phyloP scores from a whole-genome alignment of 306 rosid species.

The Vigna mungo region DNA sequence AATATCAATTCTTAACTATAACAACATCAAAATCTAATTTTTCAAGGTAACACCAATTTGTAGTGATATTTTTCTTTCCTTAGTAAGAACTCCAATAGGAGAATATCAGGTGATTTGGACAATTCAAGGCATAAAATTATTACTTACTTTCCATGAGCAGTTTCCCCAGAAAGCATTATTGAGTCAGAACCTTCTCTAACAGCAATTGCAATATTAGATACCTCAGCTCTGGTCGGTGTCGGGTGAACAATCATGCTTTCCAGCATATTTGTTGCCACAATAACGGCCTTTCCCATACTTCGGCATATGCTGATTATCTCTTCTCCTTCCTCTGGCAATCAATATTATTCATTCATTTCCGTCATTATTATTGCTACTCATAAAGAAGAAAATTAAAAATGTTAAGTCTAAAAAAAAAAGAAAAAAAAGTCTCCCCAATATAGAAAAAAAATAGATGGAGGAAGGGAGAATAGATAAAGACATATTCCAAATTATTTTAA shows the following conservation, averaged over 20 bases:
- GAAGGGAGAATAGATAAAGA: constrained; percentile 42
- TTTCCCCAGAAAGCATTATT: constrained; percentile 98
- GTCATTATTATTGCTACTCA: neutral
- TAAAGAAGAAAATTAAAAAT: neutral
- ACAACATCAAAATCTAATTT: neutral
- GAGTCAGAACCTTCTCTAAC: constrained; percentile 99
- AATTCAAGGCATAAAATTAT: constrained; percentile 1
- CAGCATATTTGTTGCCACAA: constrained; percentile 97
- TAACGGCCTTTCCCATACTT: constrained; percentile 98
- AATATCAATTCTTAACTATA: neutral
- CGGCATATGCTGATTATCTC: constrained; percentile 88
- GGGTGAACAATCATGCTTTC: constrained; percentile 99
- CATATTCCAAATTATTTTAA: constrained; percentile 3
- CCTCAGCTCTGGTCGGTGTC: constrained; percentile 99
- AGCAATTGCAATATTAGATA: constrained; percentile 97
- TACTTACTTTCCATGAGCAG: constrained; percentile 99
- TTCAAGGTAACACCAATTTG: neutral
- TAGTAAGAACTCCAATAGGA: neutral
- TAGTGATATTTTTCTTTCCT: neutral
- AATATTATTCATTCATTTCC: neutral
- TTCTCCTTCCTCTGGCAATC: constrained; percentile 38
- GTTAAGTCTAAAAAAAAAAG: neutral
- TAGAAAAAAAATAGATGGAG: neutral
- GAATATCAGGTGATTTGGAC: constrained; percentile 23
- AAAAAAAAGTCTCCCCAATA: neutral